A percentile compares a stretch with the other conserved stretches of the same genome.
These are phyloP conservation scores for Debaryomycetaceae sp. DNA, from an alignment of 1,139 yeast species.

Conservation along the genomic window DNA sequence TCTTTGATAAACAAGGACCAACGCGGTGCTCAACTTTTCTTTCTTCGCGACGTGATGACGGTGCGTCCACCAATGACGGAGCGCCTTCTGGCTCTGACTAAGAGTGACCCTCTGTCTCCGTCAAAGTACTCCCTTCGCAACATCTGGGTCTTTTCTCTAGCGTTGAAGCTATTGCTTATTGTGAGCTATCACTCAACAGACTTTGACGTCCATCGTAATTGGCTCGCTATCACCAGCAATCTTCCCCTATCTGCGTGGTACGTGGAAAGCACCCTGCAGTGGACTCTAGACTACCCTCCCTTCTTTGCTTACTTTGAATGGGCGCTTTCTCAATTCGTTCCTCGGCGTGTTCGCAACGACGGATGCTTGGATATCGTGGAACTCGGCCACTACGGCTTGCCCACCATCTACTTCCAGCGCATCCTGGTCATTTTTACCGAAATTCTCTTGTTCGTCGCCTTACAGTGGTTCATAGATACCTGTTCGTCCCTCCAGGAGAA, in stretches of 20 bases:
- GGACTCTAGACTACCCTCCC: slow-evolving; percentile 98
- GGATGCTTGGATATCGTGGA: slow-evolving; percentile 69
- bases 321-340: slow-evolving; percentile 62
- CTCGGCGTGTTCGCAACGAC: slow-evolving; percentile 49
- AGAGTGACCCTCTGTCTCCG: neutral
- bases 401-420: slow-evolving; percentile 76
- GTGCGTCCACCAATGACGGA: neutral
- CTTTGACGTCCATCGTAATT: slow-evolving; percentile 93
- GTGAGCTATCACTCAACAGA: slow-evolving; percentile 71
- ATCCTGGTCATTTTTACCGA: slow-evolving; percentile 73
- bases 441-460: slow-evolving; percentile 52
- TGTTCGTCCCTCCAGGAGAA: slow-evolving; percentile 18
- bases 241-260: slow-evolving; percentile 80
- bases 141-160: slow-evolving; percentile 29
- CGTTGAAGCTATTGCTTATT: slow-evolving; percentile 25
- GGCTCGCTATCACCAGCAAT: slow-evolving; percentile 86
- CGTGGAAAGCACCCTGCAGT: slow-evolving; percentile 68
- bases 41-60: neutral
- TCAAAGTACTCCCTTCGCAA: slow-evolving; percentile 20
- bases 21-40: slow-evolving; percentile 1
- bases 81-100: slow-evolving; percentile 1
- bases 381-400: slow-evolving; percentile 59
- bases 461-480: slow-evolving; percentile 61
- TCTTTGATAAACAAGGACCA: too few species aligned
- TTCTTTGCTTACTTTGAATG: slow-evolving; percentile 94